Conservation (phyloP, 176 grass and related monocot genomes). For the Aegilops bicornis region DNA sequence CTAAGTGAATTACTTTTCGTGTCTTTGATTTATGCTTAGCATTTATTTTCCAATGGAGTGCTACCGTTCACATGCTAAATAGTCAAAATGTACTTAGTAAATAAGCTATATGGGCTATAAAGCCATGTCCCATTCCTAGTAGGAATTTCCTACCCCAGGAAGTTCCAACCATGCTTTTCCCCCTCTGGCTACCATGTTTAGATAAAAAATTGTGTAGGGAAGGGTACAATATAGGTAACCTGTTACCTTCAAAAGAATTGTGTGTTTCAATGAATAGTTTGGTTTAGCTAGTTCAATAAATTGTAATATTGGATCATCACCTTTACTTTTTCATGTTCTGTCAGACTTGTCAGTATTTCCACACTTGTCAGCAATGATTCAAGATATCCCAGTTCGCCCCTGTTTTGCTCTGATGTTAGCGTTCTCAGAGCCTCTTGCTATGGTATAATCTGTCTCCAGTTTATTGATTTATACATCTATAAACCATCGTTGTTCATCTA, state of each 20-base stretch:
- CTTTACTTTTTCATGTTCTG: constrained; percentile 13
- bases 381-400: constrained; percentile 67
- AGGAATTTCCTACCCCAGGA: not conserved
- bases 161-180: not conserved
- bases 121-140: not conserved
- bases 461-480: constrained; percentile 1
- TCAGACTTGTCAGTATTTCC: constrained; percentile 70
- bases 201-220: not conserved
- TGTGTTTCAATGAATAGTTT: not conserved
- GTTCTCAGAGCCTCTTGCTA: constrained; percentile 73
- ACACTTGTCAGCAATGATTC: constrained; percentile 47
- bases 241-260: not conserved
- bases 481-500: not conserved
- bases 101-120: not conserved
- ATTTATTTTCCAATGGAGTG: not conserved
- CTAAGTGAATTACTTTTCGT: not conserved
- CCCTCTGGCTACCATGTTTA: not conserved
- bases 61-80: not conserved
- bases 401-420: constrained; percentile 97
- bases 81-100: not conserved
- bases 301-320: not conserved
- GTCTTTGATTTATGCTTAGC: not conserved
- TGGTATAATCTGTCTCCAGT: constrained; percentile 40
- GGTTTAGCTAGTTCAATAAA: not conserved
- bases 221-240: not conserved